Evolutionary conservation across 495 filamentous ascomycete species (phyloP), one percentile per base, ranked within the genome.

Genomic region (Margaritispora aquatica): DNA sequence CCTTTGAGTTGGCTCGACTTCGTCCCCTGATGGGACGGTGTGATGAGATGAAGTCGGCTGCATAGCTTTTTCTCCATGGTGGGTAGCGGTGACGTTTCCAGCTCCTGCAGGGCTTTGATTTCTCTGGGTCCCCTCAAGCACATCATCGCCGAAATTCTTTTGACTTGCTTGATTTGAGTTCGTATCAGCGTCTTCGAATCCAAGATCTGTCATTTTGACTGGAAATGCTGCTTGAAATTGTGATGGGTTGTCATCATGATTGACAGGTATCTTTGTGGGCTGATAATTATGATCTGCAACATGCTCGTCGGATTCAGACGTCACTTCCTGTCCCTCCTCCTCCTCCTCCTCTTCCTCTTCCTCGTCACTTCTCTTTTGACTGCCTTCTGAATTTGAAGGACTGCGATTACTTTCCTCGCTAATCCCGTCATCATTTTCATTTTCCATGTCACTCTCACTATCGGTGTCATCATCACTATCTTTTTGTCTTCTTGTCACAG

Each of bases 401-500:
- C n/a, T 54, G 17, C 44, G 36, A 5, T 10, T 27, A 8, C 26
- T 29, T 5, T 53, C 46, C 11, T 47, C 34, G n/a, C n/a, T n/a
- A n/a, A n/a, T n/a, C n/a, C n/a, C n/a, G n/a, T n/a, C n/a, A 52
- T 51, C 34, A 27, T 56, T 51, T 15, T 22, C 51, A 51, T 38
- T 29, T 2, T 55, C 38, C 8, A 20, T 41, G 15, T 52, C 24
- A 26, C 49, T 50, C 3, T 57, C 54, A 31, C 22, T 41, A 3
- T 47, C 46, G n/a, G n/a, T n/a, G 46, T 50, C 21, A 2, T 49
- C 20, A 1, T 59, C 38, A n/a, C 38, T 26, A 1, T 59, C 38
- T 55, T 23, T 21, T 31, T 24, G n/a, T 26, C 54, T 34, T 55
- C 22, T 60, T 54, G 23, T 50, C 21, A 57, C 26, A n/a, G 56